These are phyloP conservation scores for Schizosaccharomyces osmophilus DNA, from an alignment of 805 yeast species.

Conservation along the genomic window DNA sequence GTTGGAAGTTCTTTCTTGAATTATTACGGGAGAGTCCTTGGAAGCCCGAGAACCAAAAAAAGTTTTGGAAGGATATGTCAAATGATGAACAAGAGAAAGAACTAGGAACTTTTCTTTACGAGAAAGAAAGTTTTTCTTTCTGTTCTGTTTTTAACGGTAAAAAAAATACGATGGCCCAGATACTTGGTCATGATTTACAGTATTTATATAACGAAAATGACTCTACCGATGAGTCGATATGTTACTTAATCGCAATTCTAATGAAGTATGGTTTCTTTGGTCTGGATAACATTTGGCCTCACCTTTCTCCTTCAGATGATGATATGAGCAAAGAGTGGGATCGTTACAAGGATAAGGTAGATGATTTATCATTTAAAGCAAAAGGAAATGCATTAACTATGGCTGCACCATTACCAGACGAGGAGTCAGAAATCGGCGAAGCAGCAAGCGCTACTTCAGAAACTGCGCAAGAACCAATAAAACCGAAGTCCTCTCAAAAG, in stretches of 20 bases:
- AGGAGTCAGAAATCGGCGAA: slow-evolving; percentile 9
- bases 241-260: slow-evolving; percentile 26
- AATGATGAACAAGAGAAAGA: neutral
- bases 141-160: neutral
- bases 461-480: neutral
- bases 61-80: neutral
- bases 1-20: slow-evolving; percentile 23
- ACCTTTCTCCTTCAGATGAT: slow-evolving; percentile 28
- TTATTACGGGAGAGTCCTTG: slow-evolving; percentile 32
- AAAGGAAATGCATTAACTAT: slow-evolving; percentile 59
- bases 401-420: slow-evolving; percentile 61
- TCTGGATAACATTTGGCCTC: slow-evolving; percentile 34
- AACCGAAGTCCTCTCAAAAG: slow-evolving; percentile 14
- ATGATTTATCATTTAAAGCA: slow-evolving; percentile 33
- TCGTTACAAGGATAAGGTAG: slow-evolving; percentile 23
- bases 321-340: slow-evolving; percentile 22
- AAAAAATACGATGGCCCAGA: slow-evolving; percentile 16
- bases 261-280: slow-evolving; percentile 44
- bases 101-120: neutral
- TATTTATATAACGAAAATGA: slow-evolving; percentile 7
- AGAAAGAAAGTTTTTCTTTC: no score
- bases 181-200: slow-evolving; percentile 25
- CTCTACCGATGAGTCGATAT: slow-evolving; percentile 14
- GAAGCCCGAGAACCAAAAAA: slow-evolving; percentile 28
- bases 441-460: neutral